Percentiles rank a stretch among this genome's conserved stretches.
These are phyloP conservation scores for Alectoria sarmentosa DNA, from an alignment of 495 filamentous ascomycete species.

Conservation along the genomic window DNA sequence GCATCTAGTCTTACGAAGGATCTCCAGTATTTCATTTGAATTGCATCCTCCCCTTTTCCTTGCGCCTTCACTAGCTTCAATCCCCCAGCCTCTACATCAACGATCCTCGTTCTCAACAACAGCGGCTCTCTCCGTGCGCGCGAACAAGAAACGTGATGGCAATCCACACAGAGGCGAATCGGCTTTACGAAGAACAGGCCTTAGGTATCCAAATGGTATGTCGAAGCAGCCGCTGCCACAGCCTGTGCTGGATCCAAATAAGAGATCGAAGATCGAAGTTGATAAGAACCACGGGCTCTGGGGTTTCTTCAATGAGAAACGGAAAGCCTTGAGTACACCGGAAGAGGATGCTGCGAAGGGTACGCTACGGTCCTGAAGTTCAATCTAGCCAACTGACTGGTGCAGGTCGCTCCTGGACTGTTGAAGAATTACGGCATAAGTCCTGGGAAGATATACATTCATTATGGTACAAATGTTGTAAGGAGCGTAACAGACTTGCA, in stretches of 20 bases:
- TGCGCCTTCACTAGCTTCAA: conserved; percentile 16
- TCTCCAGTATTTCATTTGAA: neutral
- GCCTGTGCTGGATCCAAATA: conserved; percentile 51
- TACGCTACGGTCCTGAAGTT: conserved; percentile 44
- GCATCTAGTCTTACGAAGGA: no score
- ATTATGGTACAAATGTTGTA: conserved; percentile 92
- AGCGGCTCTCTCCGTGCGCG: conserved; percentile 20
- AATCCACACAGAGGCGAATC: conserved; percentile 73
- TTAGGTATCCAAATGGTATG: conserved; percentile 58
- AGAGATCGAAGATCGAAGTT: conserved; percentile 45
- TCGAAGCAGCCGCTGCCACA: conserved; percentile 65
- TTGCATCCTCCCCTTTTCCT: conserved; percentile 20
- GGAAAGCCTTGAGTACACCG: conserved; percentile 57
- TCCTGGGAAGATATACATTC: conserved; percentile 89
- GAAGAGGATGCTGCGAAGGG: conserved; percentile 43
- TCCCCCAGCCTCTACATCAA: conserved; percentile 5
- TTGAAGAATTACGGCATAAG: conserved; percentile 81
- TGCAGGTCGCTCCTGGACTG: conserved; percentile 70
- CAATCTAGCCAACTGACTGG: conserved; percentile 14
- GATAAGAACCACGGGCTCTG: conserved; percentile 84
- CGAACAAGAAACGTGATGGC: conserved; percentile 42
- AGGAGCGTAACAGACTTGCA: conserved; percentile 85
- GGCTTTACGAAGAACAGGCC: conserved; percentile 68
- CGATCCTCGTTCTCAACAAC: conserved; percentile 33
- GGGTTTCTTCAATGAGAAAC: conserved; percentile 73